Evolutionary conservation across 2,329 filamentous ascomycete genomes (phyloP).

Genomic region (Sporothrix globosa): DNA sequence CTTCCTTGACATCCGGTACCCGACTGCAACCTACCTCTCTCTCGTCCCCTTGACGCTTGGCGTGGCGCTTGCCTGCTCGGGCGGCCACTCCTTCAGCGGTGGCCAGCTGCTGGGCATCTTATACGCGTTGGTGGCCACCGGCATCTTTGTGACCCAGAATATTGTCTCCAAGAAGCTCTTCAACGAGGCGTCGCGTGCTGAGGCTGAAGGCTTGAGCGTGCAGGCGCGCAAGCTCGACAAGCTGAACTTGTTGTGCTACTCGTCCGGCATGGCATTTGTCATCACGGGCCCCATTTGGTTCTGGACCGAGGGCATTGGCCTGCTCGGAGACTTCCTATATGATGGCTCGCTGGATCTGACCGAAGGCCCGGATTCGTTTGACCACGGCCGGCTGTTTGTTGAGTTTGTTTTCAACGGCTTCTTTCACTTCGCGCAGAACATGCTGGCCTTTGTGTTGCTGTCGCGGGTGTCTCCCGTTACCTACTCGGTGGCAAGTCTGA

Average conservation of each 20-base stretch:
- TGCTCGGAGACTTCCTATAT: slow-evolving; percentile 76
- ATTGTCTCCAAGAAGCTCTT: slow-evolving; percentile 98
- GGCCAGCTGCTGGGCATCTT: slow-evolving; percentile 89
- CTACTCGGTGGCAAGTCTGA: slow-evolving; percentile 92
- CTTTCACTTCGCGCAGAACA: slow-evolving; percentile 95
- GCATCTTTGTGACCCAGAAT: slow-evolving; percentile 97
- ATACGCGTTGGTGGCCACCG: slow-evolving; percentile 83
- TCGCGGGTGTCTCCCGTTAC: slow-evolving; percentile 95
- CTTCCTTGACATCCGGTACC: slow-evolving; percentile 87
- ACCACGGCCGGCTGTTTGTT: slow-evolving; percentile 72
- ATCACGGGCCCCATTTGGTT: slow-evolving; percentile 92
- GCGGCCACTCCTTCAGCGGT: slow-evolving; percentile 68
- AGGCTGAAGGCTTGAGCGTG: slow-evolving; percentile 68
- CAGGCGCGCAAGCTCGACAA: slow-evolving; percentile 86
- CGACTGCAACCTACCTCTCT: slow-evolving; percentile 81
- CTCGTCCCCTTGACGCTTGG: slow-evolving; percentile 88
- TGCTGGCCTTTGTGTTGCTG: slow-evolving; percentile 88
- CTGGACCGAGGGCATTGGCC: slow-evolving; percentile 79
- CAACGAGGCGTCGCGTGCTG: slow-evolving; percentile 86
- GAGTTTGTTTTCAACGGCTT: slow-evolving; percentile 97
- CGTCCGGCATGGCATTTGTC: slow-evolving; percentile 88
- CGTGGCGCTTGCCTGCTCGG: slow-evolving; percentile 95
- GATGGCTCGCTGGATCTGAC: slow-evolving; percentile 74
- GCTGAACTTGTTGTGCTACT: slow-evolving; percentile 94
- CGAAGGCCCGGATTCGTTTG: slow-evolving; percentile 66